Percentiles rank a stretch among this genome's conserved stretches.
Evolutionary conservation across 1,139 yeast genomes (phyloP).

Genomic region (Spathaspora sp.): DNA sequence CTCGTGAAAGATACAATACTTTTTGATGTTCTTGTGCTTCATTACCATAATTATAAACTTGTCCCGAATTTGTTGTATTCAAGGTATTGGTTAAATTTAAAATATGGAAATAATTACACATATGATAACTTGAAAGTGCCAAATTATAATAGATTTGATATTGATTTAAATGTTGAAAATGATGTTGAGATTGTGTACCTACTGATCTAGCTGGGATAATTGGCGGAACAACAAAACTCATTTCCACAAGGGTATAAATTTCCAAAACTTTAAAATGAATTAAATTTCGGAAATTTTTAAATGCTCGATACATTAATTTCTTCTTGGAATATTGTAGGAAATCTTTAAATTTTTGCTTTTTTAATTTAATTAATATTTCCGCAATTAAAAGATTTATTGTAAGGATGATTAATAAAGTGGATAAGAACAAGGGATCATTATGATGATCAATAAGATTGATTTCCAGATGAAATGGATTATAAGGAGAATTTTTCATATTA

Average conservation of each 20-base stretch:
- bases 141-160: conserved; percentile 36
- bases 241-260: conserved; percentile 28
- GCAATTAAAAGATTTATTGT: conserved; percentile 31
- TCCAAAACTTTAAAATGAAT: conserved; percentile 32
- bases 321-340: conserved; percentile 20
- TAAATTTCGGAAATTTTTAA: conserved; percentile 26
- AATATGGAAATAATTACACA: conserved; percentile 38
- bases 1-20: conserved; percentile 30
- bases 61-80: conserved; percentile 9
- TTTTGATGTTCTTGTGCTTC: conserved; percentile 34
- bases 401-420: conserved; percentile 28
- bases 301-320: conserved; percentile 18
- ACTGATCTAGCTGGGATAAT: conserved; percentile 12
- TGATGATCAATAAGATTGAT: conserved; percentile 24
- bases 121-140: conserved; percentile 31
- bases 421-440: conserved; percentile 32
- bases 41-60: conserved; percentile 14
- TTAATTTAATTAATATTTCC: conserved; percentile 34
- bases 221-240: conserved; percentile 29
- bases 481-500: conserved; percentile 7
- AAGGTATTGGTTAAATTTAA: conserved; percentile 21
- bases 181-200: conserved; percentile 13
- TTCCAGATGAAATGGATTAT: conserved; percentile 17
- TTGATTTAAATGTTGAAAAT: conserved; percentile 20
- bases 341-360: conserved; percentile 23